Conservation (phyloP, 495 filamentous ascomycete species). For the Lophiostoma macrostomum region DNA sequence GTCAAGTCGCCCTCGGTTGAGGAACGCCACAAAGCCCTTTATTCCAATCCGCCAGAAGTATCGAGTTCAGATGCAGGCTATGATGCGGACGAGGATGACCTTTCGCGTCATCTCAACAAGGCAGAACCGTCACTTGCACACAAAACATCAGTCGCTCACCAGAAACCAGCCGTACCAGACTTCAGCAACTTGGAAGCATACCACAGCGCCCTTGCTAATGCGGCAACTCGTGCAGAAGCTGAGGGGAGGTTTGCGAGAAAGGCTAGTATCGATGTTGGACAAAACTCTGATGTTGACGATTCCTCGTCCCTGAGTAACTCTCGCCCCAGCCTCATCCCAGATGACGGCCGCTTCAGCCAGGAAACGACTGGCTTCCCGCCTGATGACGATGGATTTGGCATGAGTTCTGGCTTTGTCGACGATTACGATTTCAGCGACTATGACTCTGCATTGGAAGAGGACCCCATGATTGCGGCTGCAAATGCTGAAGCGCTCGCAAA, state of each 20-base stretch:
- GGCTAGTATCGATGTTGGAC: constrained; percentile 40
- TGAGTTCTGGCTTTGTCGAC: constrained; percentile 35
- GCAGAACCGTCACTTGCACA: constrained; percentile 24
- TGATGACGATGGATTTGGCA: constrained; percentile 40
- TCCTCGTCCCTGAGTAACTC: constrained; percentile 28
- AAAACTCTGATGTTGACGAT: constrained; percentile 26
- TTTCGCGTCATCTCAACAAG: constrained; percentile 10
- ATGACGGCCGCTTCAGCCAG: constrained; percentile 39
- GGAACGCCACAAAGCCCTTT: constrained; percentile 7
- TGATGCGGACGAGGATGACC: constrained; percentile 20
- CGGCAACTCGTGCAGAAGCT: constrained; percentile 68
- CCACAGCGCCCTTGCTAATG: constrained; percentile 76
- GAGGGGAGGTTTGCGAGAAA: constrained; percentile 64
- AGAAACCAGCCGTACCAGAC: constrained; percentile 10
- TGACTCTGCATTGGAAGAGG: constrained; percentile 70
- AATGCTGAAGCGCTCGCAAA: constrained; percentile 91
- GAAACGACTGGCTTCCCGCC: constrained; percentile 31
- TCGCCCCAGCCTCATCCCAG: constrained; percentile 41
- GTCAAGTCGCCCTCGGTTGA: constrained; percentile 9
- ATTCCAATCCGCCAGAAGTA: constrained; percentile 15
- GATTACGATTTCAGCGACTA: constrained; percentile 50
- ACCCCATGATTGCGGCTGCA: constrained; percentile 87
- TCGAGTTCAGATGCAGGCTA: constrained; percentile 16
- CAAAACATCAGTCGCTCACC: constrained; percentile 22
- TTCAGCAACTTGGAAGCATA: constrained; percentile 60